phyloP scores from a whole-genome alignment of 768 basidiomycete genomes.

The Peribolospora baueri region DNA sequence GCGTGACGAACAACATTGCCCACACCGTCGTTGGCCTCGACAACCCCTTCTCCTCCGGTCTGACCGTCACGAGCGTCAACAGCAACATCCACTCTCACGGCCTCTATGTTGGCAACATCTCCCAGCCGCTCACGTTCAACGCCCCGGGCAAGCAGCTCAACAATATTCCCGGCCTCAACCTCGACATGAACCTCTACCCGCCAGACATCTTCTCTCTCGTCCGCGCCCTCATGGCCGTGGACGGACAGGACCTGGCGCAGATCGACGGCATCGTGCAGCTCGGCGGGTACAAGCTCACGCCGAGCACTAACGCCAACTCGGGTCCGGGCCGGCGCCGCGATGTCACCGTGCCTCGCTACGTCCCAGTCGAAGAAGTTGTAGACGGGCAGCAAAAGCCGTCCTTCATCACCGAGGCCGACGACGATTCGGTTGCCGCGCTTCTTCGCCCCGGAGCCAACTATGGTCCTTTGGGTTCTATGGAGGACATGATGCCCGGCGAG shows the following conservation, averaged over 20 bases:
- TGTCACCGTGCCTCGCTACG: no score
- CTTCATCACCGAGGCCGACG: neutral
- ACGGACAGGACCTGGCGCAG: slow-evolving; percentile 34
- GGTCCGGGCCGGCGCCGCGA: no score
- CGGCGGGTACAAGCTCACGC: slow-evolving; percentile 36
- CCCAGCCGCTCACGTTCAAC: slow-evolving; percentile 29
- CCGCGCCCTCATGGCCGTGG: slow-evolving; percentile 38
- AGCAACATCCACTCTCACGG: slow-evolving; percentile 40
- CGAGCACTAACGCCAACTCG: slow-evolving; percentile 11
- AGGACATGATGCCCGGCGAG: no score
- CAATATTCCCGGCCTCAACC: slow-evolving; percentile 32
- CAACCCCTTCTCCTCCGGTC: slow-evolving; percentile 42
- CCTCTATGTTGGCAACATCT: slow-evolving; percentile 37
- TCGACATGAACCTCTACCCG: slow-evolving; percentile 46
- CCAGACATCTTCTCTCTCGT: slow-evolving; percentile 44
- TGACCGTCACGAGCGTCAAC: slow-evolving; percentile 34
- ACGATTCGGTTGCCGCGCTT: neutral
- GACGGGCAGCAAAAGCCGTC: no score
- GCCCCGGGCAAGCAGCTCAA: slow-evolving; percentile 32
- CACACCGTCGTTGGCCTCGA: slow-evolving; percentile 20
- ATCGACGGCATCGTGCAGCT: slow-evolving; percentile 41
- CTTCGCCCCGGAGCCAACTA: neutral
- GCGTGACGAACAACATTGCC: slow-evolving; percentile 33
- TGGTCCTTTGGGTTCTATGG: no score
- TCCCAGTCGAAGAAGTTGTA: no score